Base-by-base conservation (phyloP, 495 filamentous ascomycete genomes). In the Pyrenula aspistea region DNA sequence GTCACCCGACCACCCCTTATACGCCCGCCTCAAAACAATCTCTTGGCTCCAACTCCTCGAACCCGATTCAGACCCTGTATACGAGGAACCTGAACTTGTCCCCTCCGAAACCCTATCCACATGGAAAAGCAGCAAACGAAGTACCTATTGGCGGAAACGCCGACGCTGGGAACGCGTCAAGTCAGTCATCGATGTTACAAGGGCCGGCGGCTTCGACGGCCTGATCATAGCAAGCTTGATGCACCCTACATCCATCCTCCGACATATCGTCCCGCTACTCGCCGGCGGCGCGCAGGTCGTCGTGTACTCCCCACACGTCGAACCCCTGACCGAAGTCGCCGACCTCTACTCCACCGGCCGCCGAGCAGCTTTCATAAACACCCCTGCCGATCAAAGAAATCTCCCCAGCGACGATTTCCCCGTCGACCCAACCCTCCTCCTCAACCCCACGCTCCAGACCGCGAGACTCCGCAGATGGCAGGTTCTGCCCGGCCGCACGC, bases 1-100 rank as follows among this genome's bases (percentile, higher is more conserved):
- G 1, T 72, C 78, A 50, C 76, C 83, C 54, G 67, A 75, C 0
- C 94, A 98, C 56, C 93, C 93, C 0, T 80, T 98, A 2, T 75
- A 83, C 69, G 83, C 78, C 19, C 86, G 92, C 66, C 83, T 98
- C 22, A 86, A 89, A 65, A 81, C 83, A 0, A 72, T 96, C 47
- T 89, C 87, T 49, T 97, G 91, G 90, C 78, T 98, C 1, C 91
- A 96, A 70, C 78, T 98, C 19, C 68, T 95, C 20, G 76, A 85
- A 48, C 93, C 93, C 0, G 67, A 77, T 24, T 64, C 75, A 0
- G 93, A 97, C 68, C 75, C 76, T 2, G 81, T 85, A 11, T 91
- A 91, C 63, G 72, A 75, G 10, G 80, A 85, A 23, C 79, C 85
- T 0, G 70, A 81, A 1, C 57, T 62, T 0, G 67, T 83, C 4